These are phyloP conservation scores for Suhomyces yuchorum DNA, from an alignment of 1,139 yeast species.

Conservation along the genomic window DNA sequence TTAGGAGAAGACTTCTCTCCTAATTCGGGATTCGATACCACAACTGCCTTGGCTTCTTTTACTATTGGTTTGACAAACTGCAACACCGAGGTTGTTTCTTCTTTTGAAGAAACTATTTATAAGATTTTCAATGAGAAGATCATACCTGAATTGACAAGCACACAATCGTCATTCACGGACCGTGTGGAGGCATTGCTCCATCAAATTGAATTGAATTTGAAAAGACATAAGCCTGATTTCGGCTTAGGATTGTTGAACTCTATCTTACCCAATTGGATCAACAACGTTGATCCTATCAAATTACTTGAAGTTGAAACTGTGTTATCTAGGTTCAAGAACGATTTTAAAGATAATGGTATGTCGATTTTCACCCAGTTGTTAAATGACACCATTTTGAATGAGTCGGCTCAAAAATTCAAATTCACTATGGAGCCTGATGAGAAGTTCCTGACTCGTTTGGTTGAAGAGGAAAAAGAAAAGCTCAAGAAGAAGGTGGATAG, in stretches of 20 bases:
- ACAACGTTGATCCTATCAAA: slow-evolving; percentile 70
- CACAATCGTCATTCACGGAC: slow-evolving; percentile 54
- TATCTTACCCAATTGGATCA: slow-evolving; percentile 81
- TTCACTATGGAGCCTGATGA: slow-evolving; percentile 77
- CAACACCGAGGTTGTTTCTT: slow-evolving; percentile 48
- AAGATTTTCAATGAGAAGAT: slow-evolving; percentile 40
- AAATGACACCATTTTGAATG: slow-evolving; percentile 49
- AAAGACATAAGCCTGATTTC: slow-evolving; percentile 87
- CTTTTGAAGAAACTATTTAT: slow-evolving; percentile 47
- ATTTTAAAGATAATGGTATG: slow-evolving; percentile 57
- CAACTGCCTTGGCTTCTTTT: slow-evolving; percentile 76
- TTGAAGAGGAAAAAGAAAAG: slow-evolving; percentile 57
- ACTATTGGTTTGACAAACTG: slow-evolving; percentile 87
- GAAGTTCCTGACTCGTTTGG: slow-evolving; percentile 50
- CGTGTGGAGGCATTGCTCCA: slow-evolving; percentile 84
- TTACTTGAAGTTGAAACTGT: slow-evolving; percentile 65
- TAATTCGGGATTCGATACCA: slow-evolving; percentile 84
- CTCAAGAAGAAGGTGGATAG: slow-evolving; percentile 45
- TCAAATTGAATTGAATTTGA: slow-evolving; percentile 80
- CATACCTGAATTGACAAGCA: slow-evolving; percentile 42
- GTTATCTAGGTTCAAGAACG: slow-evolving; percentile 60
- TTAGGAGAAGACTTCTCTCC: slow-evolving; percentile 85
- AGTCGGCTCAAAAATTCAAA: slow-evolving; percentile 56
- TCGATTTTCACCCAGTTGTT: slow-evolving; percentile 60
- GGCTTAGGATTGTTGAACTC: slow-evolving; percentile 80